Conservation (phyloP, 768 basidiomycete species). For the Clathrus columnatus region DNA sequence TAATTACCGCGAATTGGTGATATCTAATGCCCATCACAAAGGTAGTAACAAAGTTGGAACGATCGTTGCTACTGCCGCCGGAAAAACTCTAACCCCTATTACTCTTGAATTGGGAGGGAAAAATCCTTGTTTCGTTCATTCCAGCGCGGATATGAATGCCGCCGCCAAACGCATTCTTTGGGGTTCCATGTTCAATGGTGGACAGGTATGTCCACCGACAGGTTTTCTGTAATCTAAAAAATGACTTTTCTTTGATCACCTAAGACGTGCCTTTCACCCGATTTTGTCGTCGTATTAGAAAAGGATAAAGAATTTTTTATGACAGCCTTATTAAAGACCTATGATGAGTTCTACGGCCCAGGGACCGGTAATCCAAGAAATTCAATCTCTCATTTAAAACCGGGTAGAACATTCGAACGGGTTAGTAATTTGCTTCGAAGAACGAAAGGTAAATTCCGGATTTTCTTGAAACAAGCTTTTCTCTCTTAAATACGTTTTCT, state of each 20-base stretch:
- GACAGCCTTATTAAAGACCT: neutral
- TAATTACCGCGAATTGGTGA: neutral
- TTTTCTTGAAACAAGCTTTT: too few relatives aligned
- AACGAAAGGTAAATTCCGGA: too few relatives aligned
- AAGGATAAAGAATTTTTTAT: neutral
- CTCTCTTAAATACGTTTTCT: neutral
- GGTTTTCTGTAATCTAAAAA: neutral
- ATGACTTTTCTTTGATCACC: neutral
- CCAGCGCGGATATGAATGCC: slow-evolving; percentile 52
- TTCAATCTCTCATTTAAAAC: neutral
- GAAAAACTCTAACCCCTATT: slow-evolving; percentile 64
- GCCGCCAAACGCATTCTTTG: slow-evolving; percentile 66
- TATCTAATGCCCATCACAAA: neutral
- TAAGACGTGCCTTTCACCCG: neutral
- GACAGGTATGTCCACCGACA: slow-evolving; percentile 33
- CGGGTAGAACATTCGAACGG: neutral
- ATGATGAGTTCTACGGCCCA: neutral
- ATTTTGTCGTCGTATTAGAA: neutral
- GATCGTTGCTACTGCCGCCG: slow-evolving; percentile 66
- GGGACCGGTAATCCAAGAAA: slow-evolving; percentile 4
- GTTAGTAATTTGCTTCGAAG: neutral
- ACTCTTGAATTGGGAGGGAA: slow-evolving; percentile 49
- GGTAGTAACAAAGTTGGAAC: slow-evolving; percentile 47
- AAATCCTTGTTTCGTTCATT: slow-evolving; percentile 66
- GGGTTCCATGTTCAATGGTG: slow-evolving; percentile 69